These are phyloP conservation scores for Trypethelium eluteriae DNA, from an alignment of 495 filamentous ascomycete species.

Conservation along the genomic window DNA sequence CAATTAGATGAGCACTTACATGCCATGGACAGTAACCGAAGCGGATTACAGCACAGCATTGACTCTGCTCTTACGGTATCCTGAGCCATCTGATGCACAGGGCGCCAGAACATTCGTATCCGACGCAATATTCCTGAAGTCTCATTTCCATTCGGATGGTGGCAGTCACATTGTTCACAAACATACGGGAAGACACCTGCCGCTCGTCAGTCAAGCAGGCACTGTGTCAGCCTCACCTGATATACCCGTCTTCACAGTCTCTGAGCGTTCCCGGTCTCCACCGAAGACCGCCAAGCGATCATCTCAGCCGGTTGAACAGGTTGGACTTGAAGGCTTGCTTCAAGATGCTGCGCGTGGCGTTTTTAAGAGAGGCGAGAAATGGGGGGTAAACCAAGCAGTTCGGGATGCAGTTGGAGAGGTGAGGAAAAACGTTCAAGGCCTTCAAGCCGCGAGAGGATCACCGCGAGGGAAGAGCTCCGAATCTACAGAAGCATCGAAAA, in stretches of 20 bases:
- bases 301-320: neutral
- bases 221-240: constrained; percentile 19
- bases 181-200: constrained; percentile 54
- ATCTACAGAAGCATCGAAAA: constrained; percentile 11
- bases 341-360: constrained; percentile 81
- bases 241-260: neutral
- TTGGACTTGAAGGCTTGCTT: constrained; percentile 1
- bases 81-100: constrained; percentile 52
- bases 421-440: constrained; percentile 55
- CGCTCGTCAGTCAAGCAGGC: constrained; percentile 24
- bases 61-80: constrained; percentile 75
- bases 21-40: constrained; percentile 55
- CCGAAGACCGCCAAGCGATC: neutral
- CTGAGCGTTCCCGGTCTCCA: neutral
- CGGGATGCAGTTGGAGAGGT: constrained; percentile 84
- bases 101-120: constrained; percentile 70
- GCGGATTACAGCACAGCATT: constrained; percentile 80
- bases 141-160: constrained; percentile 64
- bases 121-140: constrained; percentile 78
- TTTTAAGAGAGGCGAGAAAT: constrained; percentile 71
- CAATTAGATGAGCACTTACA: neutral
- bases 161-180: constrained; percentile 70
- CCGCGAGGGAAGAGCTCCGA: neutral
- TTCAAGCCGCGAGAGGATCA: neutral
- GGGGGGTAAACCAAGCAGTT: constrained; percentile 84